A percentile compares a stretch with the other conserved stretches of the same genome.
Conservation (phyloP, 1,284 basidiomycete species). For the Sanghuangporus sanghuang region DNA sequence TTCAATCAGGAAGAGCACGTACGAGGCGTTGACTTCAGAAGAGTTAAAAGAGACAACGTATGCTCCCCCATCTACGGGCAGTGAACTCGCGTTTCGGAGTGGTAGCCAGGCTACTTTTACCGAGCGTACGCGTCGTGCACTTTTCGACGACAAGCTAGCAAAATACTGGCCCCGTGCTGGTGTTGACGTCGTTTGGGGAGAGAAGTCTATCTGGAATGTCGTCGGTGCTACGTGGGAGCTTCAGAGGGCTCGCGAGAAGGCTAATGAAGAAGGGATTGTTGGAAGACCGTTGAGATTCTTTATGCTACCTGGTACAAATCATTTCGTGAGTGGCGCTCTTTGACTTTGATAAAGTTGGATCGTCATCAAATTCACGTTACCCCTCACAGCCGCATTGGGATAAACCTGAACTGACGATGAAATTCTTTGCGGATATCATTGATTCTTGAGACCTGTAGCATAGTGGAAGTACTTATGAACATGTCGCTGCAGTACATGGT, state of each 20-base stretch:
- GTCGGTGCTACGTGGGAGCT: conserved; percentile 16
- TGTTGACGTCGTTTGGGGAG: conserved; percentile 17
- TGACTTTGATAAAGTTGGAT: not conserved
- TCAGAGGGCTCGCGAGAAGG: conserved; percentile 9
- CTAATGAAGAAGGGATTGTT: conserved; percentile 2
- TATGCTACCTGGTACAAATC: conserved; percentile 18
- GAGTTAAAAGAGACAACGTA: conserved; percentile 12
- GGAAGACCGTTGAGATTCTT: conserved; percentile 14
- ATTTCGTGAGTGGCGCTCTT: conserved; percentile 18
- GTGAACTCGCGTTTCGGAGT: conserved; percentile 6
- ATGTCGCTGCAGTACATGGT: too few relatives aligned
- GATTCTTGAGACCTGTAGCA: not conserved
- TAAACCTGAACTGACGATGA: conserved; percentile 9
- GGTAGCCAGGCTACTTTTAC: not conserved
- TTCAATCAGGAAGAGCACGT: not conserved
- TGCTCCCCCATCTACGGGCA: conserved; percentile 6
- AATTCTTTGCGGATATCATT: conserved; percentile 8
- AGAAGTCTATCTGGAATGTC: conserved; percentile 14
- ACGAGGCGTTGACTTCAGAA: conserved; percentile 12
- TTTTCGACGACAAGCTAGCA: conserved; percentile 15
- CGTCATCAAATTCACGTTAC: not conserved
- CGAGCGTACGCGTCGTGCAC: conserved; percentile 14
- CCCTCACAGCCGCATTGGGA: conserved; percentile 1
- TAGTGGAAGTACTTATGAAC: too few relatives aligned
- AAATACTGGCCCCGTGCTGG: conserved; percentile 10